Conservation (phyloP, 352 stramenopile genomes). For the Thraustotheca clavata region DNA sequence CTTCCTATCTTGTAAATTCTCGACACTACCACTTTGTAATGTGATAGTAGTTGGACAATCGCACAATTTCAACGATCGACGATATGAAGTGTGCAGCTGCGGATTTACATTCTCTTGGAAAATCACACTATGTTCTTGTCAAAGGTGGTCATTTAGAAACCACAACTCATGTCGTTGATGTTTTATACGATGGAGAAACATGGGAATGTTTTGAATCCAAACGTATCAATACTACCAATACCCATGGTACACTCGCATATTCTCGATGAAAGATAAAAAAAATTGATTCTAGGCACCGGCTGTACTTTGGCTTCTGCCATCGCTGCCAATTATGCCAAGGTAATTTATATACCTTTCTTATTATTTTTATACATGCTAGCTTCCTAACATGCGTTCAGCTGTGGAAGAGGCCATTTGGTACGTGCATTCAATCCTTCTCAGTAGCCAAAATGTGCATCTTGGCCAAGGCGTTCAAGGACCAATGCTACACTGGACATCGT, state of each 20-base stretch:
- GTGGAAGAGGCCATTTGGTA: constrained; percentile 35
- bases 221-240: constrained; percentile 31
- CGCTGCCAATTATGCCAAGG: constrained; percentile 75
- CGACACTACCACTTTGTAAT: background rate
- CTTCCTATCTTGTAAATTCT: constrained; percentile 63
- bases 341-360: background rate
- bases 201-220: background rate
- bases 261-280: background rate
- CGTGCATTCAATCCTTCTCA: constrained; percentile 31
- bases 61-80: constrained; percentile 36
- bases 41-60: constrained; percentile 28
- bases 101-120: constrained; percentile 58
- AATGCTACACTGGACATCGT: constrained; percentile 44
- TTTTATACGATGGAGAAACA: constrained; percentile 21
- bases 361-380: constrained; percentile 11
- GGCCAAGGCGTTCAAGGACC: constrained; percentile 32
- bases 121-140: constrained; percentile 73
- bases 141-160: constrained; percentile 82
- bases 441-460: constrained; percentile 30
- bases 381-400: constrained; percentile 28
- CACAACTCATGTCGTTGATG: constrained; percentile 2
- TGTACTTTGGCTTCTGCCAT: constrained; percentile 92
- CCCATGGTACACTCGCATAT: constrained; percentile 30
- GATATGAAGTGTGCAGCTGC: constrained; percentile 68
- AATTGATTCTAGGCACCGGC: constrained; percentile 57